These are phyloP conservation scores for Trapa incisa DNA, from an alignment of 345 rosid genomes.

Conservation along the genomic window DNA sequence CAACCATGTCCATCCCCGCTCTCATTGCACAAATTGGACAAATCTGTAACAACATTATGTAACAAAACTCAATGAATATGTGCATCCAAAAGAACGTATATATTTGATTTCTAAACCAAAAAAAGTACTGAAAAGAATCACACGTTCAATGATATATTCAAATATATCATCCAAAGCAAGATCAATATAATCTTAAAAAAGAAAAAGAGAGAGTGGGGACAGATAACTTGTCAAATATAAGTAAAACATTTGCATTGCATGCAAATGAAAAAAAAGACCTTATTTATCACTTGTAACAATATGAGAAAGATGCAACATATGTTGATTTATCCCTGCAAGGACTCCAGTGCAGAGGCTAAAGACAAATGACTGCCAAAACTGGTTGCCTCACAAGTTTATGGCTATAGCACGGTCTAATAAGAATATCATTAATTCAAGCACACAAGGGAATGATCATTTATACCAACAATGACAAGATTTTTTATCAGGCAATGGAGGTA, in stretches of 20 bases:
- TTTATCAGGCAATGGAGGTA: too few relatives aligned
- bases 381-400: not conserved
- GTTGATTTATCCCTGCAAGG: too few relatives aligned
- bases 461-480: too few relatives aligned
- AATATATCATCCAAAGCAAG: not conserved
- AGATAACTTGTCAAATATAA: not conserved
- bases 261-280: not conserved
- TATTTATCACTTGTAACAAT: not conserved
- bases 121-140: not conserved
- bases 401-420: not conserved
- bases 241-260: not conserved
- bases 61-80: not conserved
- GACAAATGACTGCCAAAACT: not conserved
- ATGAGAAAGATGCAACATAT: not conserved
- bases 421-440: not conserved
- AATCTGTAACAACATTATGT: slow-evolving; percentile 30
- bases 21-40: slow-evolving; percentile 88
- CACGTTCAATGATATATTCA: not conserved
- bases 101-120: not conserved
- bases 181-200: not conserved
- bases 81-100: not conserved
- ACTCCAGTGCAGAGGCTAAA: not conserved
- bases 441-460: too few relatives aligned
- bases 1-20: slow-evolving; percentile 94
- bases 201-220: not conserved